Evolutionary conservation across 345 rosid species (phyloP), one percentile per base, ranked within the genome.

Genomic region (Lepidium sativum): DNA sequence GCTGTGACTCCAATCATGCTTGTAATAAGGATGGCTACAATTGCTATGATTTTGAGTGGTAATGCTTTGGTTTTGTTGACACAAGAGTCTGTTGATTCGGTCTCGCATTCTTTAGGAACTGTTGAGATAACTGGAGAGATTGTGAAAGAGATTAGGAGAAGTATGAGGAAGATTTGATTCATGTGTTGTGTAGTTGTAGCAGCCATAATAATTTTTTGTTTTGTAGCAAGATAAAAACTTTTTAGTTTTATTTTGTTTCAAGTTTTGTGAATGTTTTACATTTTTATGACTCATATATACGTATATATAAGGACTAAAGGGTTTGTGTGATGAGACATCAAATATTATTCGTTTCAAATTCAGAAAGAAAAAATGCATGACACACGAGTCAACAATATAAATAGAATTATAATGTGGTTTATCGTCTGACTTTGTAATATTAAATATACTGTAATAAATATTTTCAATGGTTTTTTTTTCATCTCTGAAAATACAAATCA

Each of bases 1-100:
- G 72, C 40, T 17, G 64, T 42, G 4, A 87, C 92, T 25, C 96
- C 92, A 4, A 87, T 70, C 69, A 87, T 57, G 65, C 96, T 91
- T 10, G 91, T 58, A 14, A 80, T 53, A 4, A 87, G 54, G 9
- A 87, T 87, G 10, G 83, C 48, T 1, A 70, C 54, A 4, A 83
- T 77, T 40, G 95, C 91, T 25, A 87, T 74, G 54, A 87, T 73
- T 73, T 87, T 87, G 3, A 84, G 79, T 1, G 83, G 68, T 52
- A 79, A 38, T 0, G 95, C 81, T 72, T 63, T 73, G 31, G 68
- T 31, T 73, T 84, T 84, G 74, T 83, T 55, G 49, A 67, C 63
- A 71, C 95, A 87, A 0, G 73, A 34, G 31, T 68, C 38, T 0
- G n/a, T 39, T 43, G 62, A 10, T 1, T 75, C 80, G 6, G 34